Base-by-base conservation (phyloP, 352 stramenopile genomes). In the Pythium aquatile region DNA sequence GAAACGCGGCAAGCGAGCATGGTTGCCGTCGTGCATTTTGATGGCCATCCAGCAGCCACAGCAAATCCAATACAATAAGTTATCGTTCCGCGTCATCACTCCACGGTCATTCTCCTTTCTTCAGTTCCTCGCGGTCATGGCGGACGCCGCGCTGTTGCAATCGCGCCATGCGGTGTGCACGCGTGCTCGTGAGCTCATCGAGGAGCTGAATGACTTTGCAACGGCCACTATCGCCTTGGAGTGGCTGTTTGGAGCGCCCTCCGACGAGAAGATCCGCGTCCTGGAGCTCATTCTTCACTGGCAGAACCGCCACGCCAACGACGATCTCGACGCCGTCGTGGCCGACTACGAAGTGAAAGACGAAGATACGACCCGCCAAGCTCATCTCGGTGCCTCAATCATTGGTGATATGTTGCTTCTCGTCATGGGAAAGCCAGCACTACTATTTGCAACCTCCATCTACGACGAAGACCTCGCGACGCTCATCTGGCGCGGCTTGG, bases 391-490 rank as follows among this genome's bases (percentile, higher is more conserved):
- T 13, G 61, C 77, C 13, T 52, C n/a, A 5, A 44, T 68, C 5
- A 35, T 28, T 24, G 28, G 51, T 30, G 46, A 66, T 13, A 70
- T 74, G 70, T 30, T 86, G 62, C 63, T 93, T 29, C 73, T 76
- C 13, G 85, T 86, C 28, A 81, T 94, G 78, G 86, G 86, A 24
- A 92, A 95, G 63, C 83, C 83, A 0, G 81, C 83, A 52, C 73
- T 95, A 33, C 67, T 91, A 17, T 95, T 93, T 54, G 83, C 85
- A 35, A 75, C 86, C 7, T 92, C 86, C 46, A 88, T 95, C 56
- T 95, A 95, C 63, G 86, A 95, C 64, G 86, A 95, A 61, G 79
- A 92, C 37, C 72, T 95, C 35, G 79, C 83, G 33, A 49, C 78
- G 32, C 59, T 87, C 35, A 76, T 93, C 65, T 91, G 82, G 80